Base-by-base conservation (phyloP, 495 filamentous ascomycete genomes). In the Penicillium odoratum region DNA sequence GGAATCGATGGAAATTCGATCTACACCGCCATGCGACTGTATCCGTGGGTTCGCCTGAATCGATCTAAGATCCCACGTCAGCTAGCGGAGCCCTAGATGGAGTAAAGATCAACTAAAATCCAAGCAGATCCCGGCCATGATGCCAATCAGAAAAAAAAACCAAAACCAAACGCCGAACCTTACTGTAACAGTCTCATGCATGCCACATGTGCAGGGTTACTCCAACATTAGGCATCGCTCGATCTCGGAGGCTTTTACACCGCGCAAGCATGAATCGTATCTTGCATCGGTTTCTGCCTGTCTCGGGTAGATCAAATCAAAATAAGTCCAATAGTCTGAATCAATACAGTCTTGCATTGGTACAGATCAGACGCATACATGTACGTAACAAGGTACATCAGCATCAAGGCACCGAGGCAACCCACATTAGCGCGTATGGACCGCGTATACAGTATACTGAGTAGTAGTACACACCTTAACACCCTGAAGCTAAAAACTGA, bases 61-160 rank as follows among this genome's bases (percentile, higher is more conserved):
- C 54, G 51, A 66, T 61, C 60, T 63, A 16, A 64, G 55, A 61
- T 60, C 51, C 36, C 53, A 56, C 60, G 40, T 55, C 53, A 53
- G 49, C 38, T 21, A 50, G 49, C 16, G 38, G 50, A 30, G n/a
- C 38, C 40, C 55, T 59, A 11, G 25, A 48, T 40, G 49, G 25
- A 59, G 61, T 40, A 61, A 49, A 28, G 56, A 57, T 59, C 48
- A 29, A 44, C 56, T 49, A 34, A 29, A 21, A 30, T 51, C 30
- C 53, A 61, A 54, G 57, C 61, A 56, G 49, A 57, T 40, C 26
- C 34, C 33, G 49, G 31, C 31, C 28, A 36, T 50, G 46, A 57
- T 53, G 45, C 45, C 30, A 48, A 58, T 53, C 43, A 47, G 34
- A 40, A 40, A 40, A 15, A 40, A n/a, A 40, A 40, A 13, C 4